phyloP scores from a whole-genome alignment of 768 basidiomycete species.

The Trametes punicea region DNA sequence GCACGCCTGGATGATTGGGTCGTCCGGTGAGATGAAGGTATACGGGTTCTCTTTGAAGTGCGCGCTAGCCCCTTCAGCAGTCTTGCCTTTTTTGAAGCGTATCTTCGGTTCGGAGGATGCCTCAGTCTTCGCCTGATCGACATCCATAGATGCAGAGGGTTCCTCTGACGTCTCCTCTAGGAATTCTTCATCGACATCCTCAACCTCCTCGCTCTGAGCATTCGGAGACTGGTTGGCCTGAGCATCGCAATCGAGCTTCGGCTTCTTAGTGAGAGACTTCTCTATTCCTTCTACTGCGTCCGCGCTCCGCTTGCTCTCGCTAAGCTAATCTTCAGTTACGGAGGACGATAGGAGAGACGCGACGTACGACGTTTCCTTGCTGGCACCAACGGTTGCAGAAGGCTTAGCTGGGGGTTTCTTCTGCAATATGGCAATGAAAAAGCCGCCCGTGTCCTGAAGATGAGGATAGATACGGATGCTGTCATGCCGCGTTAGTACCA shows the following conservation, averaged over 20 bases:
- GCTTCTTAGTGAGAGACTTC: conserved; percentile 49
- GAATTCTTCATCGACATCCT: conserved; percentile 15
- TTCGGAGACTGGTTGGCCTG: conserved; percentile 19
- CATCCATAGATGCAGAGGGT: conserved; percentile 14
- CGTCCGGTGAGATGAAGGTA: conserved; percentile 69
- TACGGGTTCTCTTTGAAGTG: conserved; percentile 84
- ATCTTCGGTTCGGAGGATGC: conserved; percentile 14
- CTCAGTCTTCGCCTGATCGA: conserved; percentile 2
- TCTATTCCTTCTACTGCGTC: conserved; percentile 42
- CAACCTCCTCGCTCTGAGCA: conserved; percentile 10
- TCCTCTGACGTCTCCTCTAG: background rate
- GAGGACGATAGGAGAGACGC: background rate
- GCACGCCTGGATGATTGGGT: conserved; percentile 68
- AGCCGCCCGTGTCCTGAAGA: conserved; percentile 94
- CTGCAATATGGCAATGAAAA: conserved; percentile 91
- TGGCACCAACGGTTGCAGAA: background rate
- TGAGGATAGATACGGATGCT: conserved; percentile 94
- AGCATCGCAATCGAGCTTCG: conserved; percentile 37
- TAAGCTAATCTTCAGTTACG: background rate
- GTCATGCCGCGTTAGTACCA: background rate
- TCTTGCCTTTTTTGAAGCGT: conserved; percentile 24
- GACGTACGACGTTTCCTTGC: conserved; percentile 13
- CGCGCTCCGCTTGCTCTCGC: conserved; percentile 47
- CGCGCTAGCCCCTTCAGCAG: conserved; percentile 26
- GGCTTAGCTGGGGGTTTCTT: conserved; percentile 33